phyloP scores from a whole-genome alignment of 1,139 yeast species.

The Candida sanyaensis region DNA sequence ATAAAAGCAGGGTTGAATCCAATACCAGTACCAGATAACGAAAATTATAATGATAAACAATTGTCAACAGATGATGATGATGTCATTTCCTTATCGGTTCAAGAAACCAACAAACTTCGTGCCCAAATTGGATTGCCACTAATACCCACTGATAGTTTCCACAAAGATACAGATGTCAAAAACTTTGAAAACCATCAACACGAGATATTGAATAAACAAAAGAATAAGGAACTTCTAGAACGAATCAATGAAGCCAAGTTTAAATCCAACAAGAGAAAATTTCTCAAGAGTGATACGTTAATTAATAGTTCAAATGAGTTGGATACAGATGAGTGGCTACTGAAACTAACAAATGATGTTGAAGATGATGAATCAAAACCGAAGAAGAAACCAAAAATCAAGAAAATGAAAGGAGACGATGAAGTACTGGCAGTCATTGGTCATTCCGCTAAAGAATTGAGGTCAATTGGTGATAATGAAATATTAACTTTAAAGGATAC shows the following conservation, averaged over 20 bases:
- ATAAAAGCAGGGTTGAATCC: constrained; percentile 32
- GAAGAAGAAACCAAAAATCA: constrained; percentile 5
- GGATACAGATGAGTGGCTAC: constrained; percentile 44
- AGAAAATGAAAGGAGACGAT: not conserved
- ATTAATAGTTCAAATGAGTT: constrained; percentile 27
- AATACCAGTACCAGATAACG: constrained; percentile 20
- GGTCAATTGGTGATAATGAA: constrained; percentile 42
- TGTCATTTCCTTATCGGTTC: constrained; percentile 27
- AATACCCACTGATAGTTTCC: constrained; percentile 18
- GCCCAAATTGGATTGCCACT: constrained; percentile 32
- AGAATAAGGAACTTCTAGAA: constrained; percentile 14
- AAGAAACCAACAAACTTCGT: constrained; percentile 41
- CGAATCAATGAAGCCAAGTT: constrained; percentile 18
- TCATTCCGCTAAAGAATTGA: constrained; percentile 46
- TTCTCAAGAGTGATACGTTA: constrained; percentile 15
- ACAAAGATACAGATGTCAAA: constrained; percentile 6
- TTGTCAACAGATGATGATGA: not conserved
- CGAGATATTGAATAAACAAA: constrained; percentile 8
- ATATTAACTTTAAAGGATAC: constrained; percentile 69
- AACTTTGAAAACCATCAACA: constrained; percentile 20
- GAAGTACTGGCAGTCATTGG: constrained; percentile 35
- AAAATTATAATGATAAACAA: not conserved
- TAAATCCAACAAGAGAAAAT: constrained; percentile 3
- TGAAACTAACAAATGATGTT: constrained; percentile 18
- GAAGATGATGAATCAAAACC: constrained; percentile 4